Base-by-base conservation (phyloP, 2,329 filamentous ascomycete genomes). In the Phialophora chinensis region DNA sequence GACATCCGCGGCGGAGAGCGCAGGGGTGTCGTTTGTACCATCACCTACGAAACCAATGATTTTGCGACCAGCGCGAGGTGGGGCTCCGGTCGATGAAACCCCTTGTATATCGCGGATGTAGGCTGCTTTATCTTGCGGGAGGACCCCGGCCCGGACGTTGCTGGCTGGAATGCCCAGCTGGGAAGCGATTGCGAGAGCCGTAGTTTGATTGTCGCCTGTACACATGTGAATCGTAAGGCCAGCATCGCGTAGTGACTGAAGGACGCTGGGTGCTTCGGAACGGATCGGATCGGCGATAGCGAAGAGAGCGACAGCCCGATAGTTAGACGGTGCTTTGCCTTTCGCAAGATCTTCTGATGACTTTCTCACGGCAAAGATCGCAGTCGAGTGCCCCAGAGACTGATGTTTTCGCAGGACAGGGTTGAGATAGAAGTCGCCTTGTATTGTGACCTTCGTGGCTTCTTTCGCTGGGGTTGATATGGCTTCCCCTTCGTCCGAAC, bases 141-240 rank as follows among this genome's bases (percentile, higher is more conserved):
- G 86, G 4, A 97, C 92, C 70, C 92, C 92, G 11, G 93, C 92
- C 69, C 96, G 91, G 70, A 97, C 89, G 75, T 96, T 91, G 62
- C 83, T 80, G 0, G 82, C 74, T 0, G 87, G 85, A 70, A 97
- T 97, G 25, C 91, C 91, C 20, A 97, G 83, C 73, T 87, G 87
- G 1, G 83, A 80, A 0, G 91, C 93, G 2, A 97, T 91, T 0
- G 92, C 92, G 23, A 85, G 83, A 1, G 93, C 93, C 0, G 93
- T 97, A n/a, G 83, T 88, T n/a, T 83, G 81, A 74, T 97, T 97
- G 80, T 97, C 93, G 33, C 93, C 93, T 0, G 92, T 96, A 44
- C 97, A 88, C 92, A 97, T 96, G 88, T 90, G 97, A 3, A 96
- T 90, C 35, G 88, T 86, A 55, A 91, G 88, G 23, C 62, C 62